Conservation (phyloP, 192 early-diverging fungal genomes). For the Backusella parvicylindrica region DNA sequence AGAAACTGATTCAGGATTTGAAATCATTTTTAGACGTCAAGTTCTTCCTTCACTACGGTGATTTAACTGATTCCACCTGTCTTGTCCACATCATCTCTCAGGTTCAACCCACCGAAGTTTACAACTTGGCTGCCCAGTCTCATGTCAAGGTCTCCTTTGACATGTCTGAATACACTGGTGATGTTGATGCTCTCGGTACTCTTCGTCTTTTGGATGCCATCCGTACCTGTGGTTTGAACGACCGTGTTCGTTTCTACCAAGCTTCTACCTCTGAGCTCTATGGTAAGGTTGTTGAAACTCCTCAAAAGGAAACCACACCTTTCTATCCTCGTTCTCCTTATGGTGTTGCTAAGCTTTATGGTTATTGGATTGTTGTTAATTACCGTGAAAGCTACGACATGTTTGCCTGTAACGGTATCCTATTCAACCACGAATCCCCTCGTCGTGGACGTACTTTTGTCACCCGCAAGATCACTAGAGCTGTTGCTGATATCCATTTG, state of each 20-base stretch:
- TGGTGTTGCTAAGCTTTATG: slow-evolving; percentile 80
- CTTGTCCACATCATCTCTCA: slow-evolving; percentile 70
- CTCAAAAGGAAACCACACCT: slow-evolving; percentile 77
- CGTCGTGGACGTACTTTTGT: slow-evolving; percentile 74
- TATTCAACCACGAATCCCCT: slow-evolving; percentile 79
- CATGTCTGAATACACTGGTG: slow-evolving; percentile 77
- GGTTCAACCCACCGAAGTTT: slow-evolving; percentile 73
- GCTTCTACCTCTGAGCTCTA: slow-evolving; percentile 76
- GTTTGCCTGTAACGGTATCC: slow-evolving; percentile 77
- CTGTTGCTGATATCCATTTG: slow-evolving; percentile 69
- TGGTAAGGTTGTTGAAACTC: slow-evolving; percentile 73
- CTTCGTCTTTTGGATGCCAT: slow-evolving; percentile 76
- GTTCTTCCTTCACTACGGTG: slow-evolving; percentile 77
- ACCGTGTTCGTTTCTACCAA: slow-evolving; percentile 61
- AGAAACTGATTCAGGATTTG: not conserved
- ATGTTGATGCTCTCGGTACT: slow-evolving; percentile 78
- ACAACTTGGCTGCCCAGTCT: slow-evolving; percentile 77
- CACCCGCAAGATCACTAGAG: slow-evolving; percentile 74
- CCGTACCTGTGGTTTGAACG: slow-evolving; percentile 64
- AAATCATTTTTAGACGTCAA: slow-evolving; percentile 40
- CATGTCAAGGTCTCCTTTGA: slow-evolving; percentile 69
- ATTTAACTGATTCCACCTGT: slow-evolving; percentile 76
- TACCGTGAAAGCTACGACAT: slow-evolving; percentile 78
- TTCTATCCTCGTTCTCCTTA: slow-evolving; percentile 82
- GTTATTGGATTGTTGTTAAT: slow-evolving; percentile 78